Conservation (phyloP, 2,329 filamentous ascomycete species). For the Emergomyces africanus region DNA sequence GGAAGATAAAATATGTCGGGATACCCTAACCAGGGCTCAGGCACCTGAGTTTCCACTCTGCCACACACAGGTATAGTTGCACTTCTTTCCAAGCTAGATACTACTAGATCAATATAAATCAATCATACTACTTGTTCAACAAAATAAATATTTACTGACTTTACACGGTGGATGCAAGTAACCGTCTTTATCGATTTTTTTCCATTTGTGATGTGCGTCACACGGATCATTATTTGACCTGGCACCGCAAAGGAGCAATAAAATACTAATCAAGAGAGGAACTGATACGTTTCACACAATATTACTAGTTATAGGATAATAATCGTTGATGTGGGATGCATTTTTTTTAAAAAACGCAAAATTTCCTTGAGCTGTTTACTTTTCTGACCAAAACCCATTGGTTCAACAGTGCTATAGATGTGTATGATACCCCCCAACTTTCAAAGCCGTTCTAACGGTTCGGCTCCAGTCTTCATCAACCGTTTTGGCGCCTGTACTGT, state of each 20-base stretch:
- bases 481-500: background rate
- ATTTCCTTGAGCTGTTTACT: background rate
- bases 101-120: too few species aligned
- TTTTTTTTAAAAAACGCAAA: too few species aligned
- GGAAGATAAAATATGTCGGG: too few species aligned
- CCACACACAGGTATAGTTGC: too few species aligned
- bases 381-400: too few species aligned
- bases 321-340: background rate
- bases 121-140: too few species aligned
- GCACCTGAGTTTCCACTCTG: too few species aligned
- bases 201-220: background rate
- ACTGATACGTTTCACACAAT: background rate
- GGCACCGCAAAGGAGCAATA: background rate
- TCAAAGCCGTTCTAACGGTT: background rate
- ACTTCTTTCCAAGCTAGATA: too few species aligned
- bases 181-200: background rate
- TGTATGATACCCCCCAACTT: background rate
- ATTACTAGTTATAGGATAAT: background rate
- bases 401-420: too few species aligned
- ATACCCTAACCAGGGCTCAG: too few species aligned
- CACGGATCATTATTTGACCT: background rate
- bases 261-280: background rate
- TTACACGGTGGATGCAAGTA: too few species aligned
- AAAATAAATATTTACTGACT: too few species aligned
- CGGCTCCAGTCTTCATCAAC: conserved; percentile 10